These are phyloP conservation scores for Neonectria punicea DNA, from an alignment of 2,329 filamentous ascomycete species.

Conservation along the genomic window DNA sequence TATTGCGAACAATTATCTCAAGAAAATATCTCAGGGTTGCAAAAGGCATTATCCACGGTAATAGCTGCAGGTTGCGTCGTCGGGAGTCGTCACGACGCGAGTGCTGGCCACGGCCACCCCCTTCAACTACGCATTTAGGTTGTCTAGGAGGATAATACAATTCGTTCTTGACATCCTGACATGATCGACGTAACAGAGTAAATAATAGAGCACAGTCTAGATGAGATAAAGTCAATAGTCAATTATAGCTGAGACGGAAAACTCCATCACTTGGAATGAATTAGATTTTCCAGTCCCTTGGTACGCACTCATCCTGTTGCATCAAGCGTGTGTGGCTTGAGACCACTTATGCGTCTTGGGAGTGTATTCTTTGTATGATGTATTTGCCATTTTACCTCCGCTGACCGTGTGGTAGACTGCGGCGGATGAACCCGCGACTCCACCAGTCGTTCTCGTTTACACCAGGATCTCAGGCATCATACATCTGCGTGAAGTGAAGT, in stretches of 20 bases:
- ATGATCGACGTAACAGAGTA: too few relatives aligned
- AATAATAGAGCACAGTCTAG: too few relatives aligned
- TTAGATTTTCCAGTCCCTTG: neutral
- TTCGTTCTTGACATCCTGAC: too few relatives aligned
- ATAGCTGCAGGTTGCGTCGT: too few relatives aligned
- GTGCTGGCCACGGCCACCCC: too few relatives aligned
- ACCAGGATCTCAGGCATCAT: neutral
- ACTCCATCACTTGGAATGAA: neutral
- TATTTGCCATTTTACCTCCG: neutral
- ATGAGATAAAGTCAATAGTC: too few relatives aligned
- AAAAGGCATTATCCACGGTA: too few relatives aligned
- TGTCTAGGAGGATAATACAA: too few relatives aligned
- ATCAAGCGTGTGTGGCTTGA: neutral
- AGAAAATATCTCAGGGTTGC: too few relatives aligned
- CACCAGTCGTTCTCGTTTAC: constrained; percentile 25
- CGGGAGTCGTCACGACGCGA: too few relatives aligned
- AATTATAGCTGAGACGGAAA: neutral
- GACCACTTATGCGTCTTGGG: neutral
- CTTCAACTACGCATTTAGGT: too few relatives aligned
- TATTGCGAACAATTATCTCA: too few relatives aligned
- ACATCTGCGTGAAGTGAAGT: neutral
- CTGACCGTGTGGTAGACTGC: neutral
- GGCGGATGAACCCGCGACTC: neutral
- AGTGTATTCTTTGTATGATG: neutral
- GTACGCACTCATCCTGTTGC: neutral